Evolutionary conservation across 768 basidiomycete genomes (phyloP).

Genomic region (Suillus cothurnatus): DNA sequence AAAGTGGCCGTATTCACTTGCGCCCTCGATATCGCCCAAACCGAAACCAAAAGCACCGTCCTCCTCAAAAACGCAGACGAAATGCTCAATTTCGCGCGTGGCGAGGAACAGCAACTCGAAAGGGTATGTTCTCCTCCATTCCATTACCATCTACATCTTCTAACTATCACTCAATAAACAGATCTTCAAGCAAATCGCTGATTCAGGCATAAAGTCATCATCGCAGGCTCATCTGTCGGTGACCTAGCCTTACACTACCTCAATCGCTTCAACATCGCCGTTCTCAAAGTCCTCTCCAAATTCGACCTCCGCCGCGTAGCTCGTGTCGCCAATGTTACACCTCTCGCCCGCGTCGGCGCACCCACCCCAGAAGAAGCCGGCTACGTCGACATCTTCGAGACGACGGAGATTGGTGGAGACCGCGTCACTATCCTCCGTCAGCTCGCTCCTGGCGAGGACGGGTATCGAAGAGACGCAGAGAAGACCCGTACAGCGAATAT

Average conservation of each 20-base stretch:
- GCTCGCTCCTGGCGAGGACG: too few species aligned
- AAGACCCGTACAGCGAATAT: too few species aligned
- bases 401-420: too few species aligned
- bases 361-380: too few species aligned
- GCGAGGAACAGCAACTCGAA: slow-evolving; percentile 96
- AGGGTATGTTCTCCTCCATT: slow-evolving; percentile 48
- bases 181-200: slow-evolving; percentile 97
- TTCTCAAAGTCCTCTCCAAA: too few species aligned
- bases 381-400: too few species aligned
- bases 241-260: slow-evolving; percentile 98
- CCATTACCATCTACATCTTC: slow-evolving; percentile 1
- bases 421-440: too few species aligned
- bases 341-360: too few species aligned
- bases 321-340: too few species aligned
- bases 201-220: slow-evolving; percentile 93
- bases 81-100: slow-evolving; percentile 94
- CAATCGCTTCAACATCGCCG: slow-evolving; percentile 85
- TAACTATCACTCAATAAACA: slow-evolving; percentile 31
- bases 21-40: slow-evolving; percentile 90
- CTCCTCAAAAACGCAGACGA: slow-evolving; percentile 94
- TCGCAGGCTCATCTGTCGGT: slow-evolving; percentile 90
- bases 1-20: slow-evolving; percentile 97
- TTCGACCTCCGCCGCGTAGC: too few species aligned
- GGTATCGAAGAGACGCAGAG: too few species aligned
- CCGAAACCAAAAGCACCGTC: slow-evolving; percentile 98